Evolutionary conservation across 1,284 basidiomycete species (phyloP), one percentile per base, ranked within the genome.

Genomic region (Cerioporus squamosus): DNA sequence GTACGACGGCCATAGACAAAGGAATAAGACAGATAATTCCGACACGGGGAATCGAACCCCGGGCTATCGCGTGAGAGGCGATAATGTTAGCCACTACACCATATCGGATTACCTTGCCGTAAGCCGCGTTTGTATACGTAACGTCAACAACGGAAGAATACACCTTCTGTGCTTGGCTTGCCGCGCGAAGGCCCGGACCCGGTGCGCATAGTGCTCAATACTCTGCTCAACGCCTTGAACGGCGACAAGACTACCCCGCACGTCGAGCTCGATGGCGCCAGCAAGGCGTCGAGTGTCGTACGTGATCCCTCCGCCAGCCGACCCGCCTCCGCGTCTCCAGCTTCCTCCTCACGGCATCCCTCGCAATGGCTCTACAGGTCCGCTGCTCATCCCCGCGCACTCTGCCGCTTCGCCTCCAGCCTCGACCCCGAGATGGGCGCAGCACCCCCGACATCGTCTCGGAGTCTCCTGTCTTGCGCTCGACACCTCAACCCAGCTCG

Each of bases 391-490:
- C 42, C 82, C 80, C 49, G 59, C 64, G 29, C 53, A 66, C 38
- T 17, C 44, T 75, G 85, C 52, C 72, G 81, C 49, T 78, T 6
- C 26, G 26, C 53, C 78, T 46, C 59, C 53, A 49, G 6, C 61
- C 40, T 46, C 44, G 17, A 57, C 51, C 29, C 66, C 67, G 8
- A 69, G 69, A 57, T 64, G 69, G 53, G 57, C 68, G 23, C 56
- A 75, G 62, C 86, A 92, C 66, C 92, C 93, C 7, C 83, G 88
- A 26, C 95, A 98, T 74, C 86, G 93, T n/a, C 84, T 97, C 0
- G 91, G 93, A 5, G 87, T 97, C 15, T 86, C 91, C 1, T 89
- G 91, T 0, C 83, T 98, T 36, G 95, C 93, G 0, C 77, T 98
- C 39, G 96, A 98, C 75, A 82, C 85, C 0, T 88, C 91, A 1